Conservation (phyloP, 2,329 filamentous ascomycete species). For the Exophiala oligosperma region DNA sequence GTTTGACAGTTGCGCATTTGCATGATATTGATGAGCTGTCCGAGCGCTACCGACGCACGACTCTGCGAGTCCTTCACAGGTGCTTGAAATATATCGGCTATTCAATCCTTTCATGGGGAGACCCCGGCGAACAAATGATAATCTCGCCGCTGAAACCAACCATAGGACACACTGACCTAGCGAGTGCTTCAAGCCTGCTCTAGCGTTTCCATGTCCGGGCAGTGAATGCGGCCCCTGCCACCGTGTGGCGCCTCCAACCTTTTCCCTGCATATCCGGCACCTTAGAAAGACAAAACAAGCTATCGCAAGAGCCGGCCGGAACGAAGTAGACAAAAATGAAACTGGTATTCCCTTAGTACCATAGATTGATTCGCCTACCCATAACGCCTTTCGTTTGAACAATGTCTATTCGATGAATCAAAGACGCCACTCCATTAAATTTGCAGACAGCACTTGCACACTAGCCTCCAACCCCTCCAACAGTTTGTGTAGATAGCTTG, state of each 20-base stretch:
- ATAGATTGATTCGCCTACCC: neutral
- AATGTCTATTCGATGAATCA: neutral
- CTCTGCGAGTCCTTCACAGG: neutral
- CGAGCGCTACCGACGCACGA: neutral
- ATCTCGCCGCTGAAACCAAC: neutral
- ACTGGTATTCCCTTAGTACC: neutral
- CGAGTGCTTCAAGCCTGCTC: neutral
- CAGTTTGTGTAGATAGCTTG: conserved; percentile 1
- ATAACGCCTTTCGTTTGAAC: neutral
- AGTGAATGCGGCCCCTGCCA: neutral
- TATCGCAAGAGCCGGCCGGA: neutral
- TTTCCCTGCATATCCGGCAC: neutral
- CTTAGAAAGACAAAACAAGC: neutral
- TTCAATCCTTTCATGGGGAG: neutral
- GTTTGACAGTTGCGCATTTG: neutral
- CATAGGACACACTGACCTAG: no score
- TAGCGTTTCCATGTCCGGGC: neutral
- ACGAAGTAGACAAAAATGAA: neutral
- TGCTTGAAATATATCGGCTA: neutral
- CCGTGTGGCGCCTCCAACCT: neutral
- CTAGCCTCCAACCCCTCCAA: neutral
- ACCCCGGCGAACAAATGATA: neutral
- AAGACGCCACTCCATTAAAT: neutral
- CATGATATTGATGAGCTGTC: neutral
- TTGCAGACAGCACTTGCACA: neutral